Percentiles rank a stretch among this genome's conserved stretches.
phyloP scores from a whole-genome alignment of 768 basidiomycete species.

The Naganishia friedmannii region DNA sequence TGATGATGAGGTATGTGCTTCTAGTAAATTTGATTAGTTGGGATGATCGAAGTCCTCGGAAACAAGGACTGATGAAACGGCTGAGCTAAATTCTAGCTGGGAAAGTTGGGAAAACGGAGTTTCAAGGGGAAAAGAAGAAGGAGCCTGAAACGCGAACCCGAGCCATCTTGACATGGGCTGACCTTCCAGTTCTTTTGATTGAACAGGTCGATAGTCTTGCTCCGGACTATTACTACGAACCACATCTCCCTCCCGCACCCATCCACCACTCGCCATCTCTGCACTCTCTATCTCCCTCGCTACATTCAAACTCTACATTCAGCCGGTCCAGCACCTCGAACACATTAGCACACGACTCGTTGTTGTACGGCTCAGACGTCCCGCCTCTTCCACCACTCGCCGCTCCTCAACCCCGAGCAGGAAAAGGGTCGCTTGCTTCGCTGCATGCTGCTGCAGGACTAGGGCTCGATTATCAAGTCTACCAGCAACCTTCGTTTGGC shows the following conservation, averaged over 20 bases:
- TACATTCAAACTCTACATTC: not conserved
- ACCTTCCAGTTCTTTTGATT: not conserved
- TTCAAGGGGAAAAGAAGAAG: not conserved
- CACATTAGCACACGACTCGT: not conserved
- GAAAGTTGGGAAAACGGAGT: not conserved
- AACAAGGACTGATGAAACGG: not conserved
- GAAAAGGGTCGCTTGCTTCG: not conserved
- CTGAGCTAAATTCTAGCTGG: not conserved
- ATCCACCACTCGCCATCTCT: slow-evolving; percentile 12
- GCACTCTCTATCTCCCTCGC: not conserved
- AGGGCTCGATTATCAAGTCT: slow-evolving; percentile 3
- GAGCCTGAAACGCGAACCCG: not conserved
- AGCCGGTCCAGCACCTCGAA: slow-evolving; percentile 2
- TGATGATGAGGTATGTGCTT: slow-evolving; percentile 5
- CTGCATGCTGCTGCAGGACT: slow-evolving; percentile 17
- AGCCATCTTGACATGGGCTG: not conserved
- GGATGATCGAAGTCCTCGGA: not conserved
- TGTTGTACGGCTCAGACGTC: not conserved
- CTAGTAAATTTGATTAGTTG: not conserved
- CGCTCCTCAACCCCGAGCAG: slow-evolving; percentile 6
- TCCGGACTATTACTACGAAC: slow-evolving; percentile 15
- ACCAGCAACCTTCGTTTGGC: slow-evolving; percentile 11
- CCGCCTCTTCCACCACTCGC: slow-evolving; percentile 10
- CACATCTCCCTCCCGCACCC: slow-evolving; percentile 9
- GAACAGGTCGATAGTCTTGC: slow-evolving; percentile 16